phyloP scores from a whole-genome alignment of 2,329 filamentous ascomycete species.

The Colletotrichum brevisporum region DNA sequence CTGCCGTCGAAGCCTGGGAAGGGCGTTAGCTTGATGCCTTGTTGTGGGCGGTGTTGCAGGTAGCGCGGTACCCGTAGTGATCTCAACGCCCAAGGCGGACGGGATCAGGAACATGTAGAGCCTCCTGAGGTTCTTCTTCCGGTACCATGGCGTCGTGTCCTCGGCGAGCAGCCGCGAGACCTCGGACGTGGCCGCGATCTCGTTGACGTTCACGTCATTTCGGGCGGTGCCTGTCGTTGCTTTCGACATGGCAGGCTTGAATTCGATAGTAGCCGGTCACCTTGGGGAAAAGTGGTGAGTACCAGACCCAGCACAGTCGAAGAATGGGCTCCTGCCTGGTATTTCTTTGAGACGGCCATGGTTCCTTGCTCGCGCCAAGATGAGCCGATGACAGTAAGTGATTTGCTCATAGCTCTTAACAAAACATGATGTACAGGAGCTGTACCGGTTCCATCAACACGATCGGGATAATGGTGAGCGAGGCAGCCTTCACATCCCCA shows the following conservation, averaged over 20 bases:
- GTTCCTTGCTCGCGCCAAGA: neutral
- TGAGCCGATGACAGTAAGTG: neutral
- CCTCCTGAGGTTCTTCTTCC: constrained; percentile 43
- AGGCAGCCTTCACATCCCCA: neutral
- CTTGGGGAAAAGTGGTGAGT: neutral
- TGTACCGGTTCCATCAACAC: neutral
- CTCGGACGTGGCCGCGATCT: constrained; percentile 25
- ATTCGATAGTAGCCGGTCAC: neutral
- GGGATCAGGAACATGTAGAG: constrained; percentile 51
- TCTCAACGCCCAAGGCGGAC: constrained; percentile 50
- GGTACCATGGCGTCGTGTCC: constrained; percentile 43
- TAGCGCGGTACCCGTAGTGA: constrained; percentile 55
- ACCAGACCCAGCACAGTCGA: neutral
- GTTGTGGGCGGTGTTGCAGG: neutral
- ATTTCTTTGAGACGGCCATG: neutral
- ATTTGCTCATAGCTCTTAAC: neutral
- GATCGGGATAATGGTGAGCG: neutral
- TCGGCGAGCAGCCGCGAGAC: constrained; percentile 32
- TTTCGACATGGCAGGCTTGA: neutral
- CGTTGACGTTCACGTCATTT: neutral
- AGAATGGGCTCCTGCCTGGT: neutral
- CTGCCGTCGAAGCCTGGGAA: constrained; percentile 56
- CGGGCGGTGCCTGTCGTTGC: neutral
- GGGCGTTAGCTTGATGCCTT: neutral
- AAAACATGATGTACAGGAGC: neutral